Evolutionary conservation across 768 basidiomycete genomes (phyloP).

Genomic region (Dictyophora rubrovolvata): DNA sequence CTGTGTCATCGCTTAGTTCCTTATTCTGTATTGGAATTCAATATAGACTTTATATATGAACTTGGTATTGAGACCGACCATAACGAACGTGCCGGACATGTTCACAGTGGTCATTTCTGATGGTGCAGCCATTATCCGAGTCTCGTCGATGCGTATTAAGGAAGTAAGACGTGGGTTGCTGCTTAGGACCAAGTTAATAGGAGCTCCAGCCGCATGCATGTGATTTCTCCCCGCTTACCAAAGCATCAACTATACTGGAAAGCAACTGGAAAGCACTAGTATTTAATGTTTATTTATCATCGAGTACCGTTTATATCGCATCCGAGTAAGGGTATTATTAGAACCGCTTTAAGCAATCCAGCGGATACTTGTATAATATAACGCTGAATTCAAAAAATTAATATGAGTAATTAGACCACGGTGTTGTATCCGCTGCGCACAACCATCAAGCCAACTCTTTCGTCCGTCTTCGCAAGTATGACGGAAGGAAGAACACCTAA

Average conservation of each 20-base stretch:
- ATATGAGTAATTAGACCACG: neutral
- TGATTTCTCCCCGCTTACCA: too few species aligned
- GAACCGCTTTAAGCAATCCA: neutral
- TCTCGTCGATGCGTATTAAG: neutral
- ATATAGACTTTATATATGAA: neutral
- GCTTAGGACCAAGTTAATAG: too few species aligned
- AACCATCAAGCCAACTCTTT: neutral
- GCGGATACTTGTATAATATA: neutral
- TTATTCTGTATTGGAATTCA: constrained; percentile 43
- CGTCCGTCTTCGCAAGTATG: neutral
- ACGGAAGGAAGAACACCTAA: neutral
- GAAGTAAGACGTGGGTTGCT: neutral
- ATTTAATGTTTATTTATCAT: too few species aligned
- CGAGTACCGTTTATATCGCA: neutral
- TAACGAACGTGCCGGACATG: constrained; percentile 48
- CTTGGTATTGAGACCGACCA: constrained; percentile 30
- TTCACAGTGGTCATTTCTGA: constrained; percentile 46
- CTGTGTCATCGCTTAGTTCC: constrained; percentile 47
- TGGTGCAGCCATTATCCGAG: constrained; percentile 52
- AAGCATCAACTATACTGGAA: too few species aligned
- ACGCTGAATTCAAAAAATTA: neutral
- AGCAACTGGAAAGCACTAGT: too few species aligned
- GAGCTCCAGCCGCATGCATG: too few species aligned
- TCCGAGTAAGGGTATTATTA: neutral
- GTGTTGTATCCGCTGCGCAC: neutral